Conservation (phyloP, 257 asterid genomes). For the Oldenlandia corymbosa region DNA sequence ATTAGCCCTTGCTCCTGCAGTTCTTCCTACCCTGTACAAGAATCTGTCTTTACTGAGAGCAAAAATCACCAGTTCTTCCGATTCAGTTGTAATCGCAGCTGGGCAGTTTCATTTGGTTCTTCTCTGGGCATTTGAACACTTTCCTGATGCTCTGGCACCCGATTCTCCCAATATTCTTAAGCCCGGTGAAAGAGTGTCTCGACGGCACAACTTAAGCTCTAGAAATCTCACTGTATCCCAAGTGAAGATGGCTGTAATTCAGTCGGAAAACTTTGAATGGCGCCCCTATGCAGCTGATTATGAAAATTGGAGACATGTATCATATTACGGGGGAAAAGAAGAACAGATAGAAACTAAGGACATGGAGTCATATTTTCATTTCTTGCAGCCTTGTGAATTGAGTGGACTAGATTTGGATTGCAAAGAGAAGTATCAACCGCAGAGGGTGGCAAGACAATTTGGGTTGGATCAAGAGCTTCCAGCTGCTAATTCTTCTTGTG, state of each 20-base stretch:
- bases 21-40: neutral
- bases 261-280: neutral
- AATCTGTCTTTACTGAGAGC: neutral
- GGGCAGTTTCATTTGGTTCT: neutral
- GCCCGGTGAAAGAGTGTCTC: neutral
- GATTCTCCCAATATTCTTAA: neutral
- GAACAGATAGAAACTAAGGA: slow-evolving; percentile 14
- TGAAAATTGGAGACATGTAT: slow-evolving; percentile 18
- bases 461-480: slow-evolving; percentile 39
- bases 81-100: neutral
- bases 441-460: slow-evolving; percentile 33
- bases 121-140: slow-evolving; percentile 3
- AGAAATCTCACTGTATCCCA: neutral
- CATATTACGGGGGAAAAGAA: slow-evolving; percentile 22
- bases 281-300: slow-evolving; percentile 2
- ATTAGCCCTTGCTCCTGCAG: slow-evolving; percentile 2
- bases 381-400: slow-evolving; percentile 22
- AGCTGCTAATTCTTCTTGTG: neutral
- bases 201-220: neutral
- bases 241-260: neutral
- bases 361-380: slow-evolving; percentile 19
- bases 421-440: slow-evolving; percentile 26
- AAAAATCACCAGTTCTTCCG: neutral
- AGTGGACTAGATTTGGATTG: slow-evolving; percentile 20
- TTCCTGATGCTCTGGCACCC: neutral